Evolutionary conservation across 2,329 filamentous ascomycete genomes (phyloP).

Genomic region (Aphanoascus verrucosus): DNA sequence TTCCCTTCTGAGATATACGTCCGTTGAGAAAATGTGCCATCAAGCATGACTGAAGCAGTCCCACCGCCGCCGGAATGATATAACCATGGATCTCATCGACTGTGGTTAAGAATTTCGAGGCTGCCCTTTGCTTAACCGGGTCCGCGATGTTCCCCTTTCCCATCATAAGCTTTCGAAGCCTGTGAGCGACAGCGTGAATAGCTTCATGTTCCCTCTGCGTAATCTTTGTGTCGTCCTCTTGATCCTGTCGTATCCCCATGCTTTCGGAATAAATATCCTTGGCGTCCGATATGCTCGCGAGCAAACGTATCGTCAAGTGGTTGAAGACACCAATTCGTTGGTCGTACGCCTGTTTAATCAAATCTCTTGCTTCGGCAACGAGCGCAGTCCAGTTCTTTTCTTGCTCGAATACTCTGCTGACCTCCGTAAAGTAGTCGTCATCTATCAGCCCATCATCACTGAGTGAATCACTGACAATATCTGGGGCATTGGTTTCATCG

Average conservation of each 20-base stretch:
- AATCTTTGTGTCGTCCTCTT: constrained; percentile 1
- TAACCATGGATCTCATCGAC: constrained; percentile 9
- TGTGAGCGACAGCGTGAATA: background rate
- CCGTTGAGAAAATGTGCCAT: constrained; percentile 13
- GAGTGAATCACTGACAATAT: background rate
- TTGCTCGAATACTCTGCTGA: constrained; percentile 10
- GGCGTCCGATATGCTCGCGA: constrained; percentile 10
- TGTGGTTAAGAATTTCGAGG: background rate
- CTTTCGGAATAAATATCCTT: constrained; percentile 9
- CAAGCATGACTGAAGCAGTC: constrained; percentile 14
- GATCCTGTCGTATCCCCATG: constrained; percentile 3
- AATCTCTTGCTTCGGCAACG: constrained; percentile 9
- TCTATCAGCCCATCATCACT: constrained; percentile 1
- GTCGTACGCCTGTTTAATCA: background rate
- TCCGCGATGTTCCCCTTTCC: background rate
- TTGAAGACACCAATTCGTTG: constrained; percentile 2
- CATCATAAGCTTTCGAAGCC: background rate
- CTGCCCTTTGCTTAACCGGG: background rate
- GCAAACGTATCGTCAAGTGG: constrained; percentile 5
- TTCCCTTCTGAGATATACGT: constrained; percentile 5
- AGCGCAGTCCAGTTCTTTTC: constrained; percentile 13
- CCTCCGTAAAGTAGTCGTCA: constrained; percentile 9
- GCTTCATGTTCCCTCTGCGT: background rate
- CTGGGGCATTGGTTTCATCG: background rate
- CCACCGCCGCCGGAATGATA: constrained; percentile 11